Evolutionary conservation across 2,329 filamentous ascomycete genomes (phyloP).

Genomic region (Balansia obtecta): DNA sequence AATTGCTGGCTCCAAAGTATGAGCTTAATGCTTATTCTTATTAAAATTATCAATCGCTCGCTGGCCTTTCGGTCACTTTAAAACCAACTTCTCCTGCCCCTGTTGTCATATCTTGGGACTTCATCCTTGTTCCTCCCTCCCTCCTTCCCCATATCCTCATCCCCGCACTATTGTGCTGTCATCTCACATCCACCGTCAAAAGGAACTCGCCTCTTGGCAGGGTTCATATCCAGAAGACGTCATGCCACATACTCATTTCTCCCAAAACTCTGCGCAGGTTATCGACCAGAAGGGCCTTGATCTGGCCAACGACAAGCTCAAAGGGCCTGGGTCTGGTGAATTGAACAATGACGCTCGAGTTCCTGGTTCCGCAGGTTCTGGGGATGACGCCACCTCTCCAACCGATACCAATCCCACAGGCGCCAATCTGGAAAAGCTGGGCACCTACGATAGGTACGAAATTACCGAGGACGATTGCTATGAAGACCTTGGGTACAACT

Average conservation of each 20-base stretch:
- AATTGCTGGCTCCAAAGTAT: neutral
- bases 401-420: constrained; percentile 20
- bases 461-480: constrained; percentile 50
- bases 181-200: neutral
- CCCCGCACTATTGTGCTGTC: neutral
- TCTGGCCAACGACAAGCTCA: constrained; percentile 23
- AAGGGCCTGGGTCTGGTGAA: constrained; percentile 15
- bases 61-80: neutral
- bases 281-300: constrained; percentile 23
- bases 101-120: neutral
- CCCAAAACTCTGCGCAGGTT: constrained; percentile 25
- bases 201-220: neutral
- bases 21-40: too few relatives aligned
- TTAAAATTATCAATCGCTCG: neutral
- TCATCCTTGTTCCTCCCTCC: neutral
- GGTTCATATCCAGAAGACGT: neutral
- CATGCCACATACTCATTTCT: constrained; percentile 22
- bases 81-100: neutral
- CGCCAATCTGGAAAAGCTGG: constrained; percentile 21
- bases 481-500: constrained; percentile 51
- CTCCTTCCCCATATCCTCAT: neutral
- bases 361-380: constrained; percentile 3
- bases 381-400: constrained; percentile 6
- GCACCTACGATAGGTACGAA: constrained; percentile 29
- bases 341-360: constrained; percentile 1